These are phyloP conservation scores for Candida stauntonica DNA, from an alignment of 805 yeast genomes.

Conservation along the genomic window DNA sequence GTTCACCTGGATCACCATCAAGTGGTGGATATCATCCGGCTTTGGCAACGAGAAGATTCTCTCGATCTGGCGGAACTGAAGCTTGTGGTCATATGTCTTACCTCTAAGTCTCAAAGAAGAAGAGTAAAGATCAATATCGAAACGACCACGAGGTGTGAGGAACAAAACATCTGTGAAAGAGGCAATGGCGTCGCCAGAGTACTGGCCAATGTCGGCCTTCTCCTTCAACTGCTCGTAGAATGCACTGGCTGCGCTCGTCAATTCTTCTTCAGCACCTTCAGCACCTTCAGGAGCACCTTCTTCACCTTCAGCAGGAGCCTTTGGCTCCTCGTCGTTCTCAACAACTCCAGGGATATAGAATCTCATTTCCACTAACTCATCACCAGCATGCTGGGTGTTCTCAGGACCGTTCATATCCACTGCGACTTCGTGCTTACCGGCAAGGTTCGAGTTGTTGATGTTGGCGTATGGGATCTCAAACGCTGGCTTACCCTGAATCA, in stretches of 20 bases:
- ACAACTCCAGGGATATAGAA: constrained; percentile 89
- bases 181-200: constrained; percentile 91
- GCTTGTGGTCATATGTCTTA: constrained; percentile 94
- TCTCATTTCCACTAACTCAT: constrained; percentile 91
- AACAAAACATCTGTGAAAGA: constrained; percentile 87
- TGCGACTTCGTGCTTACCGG: constrained; percentile 91
- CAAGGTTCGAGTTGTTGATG: constrained; percentile 80
- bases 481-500: constrained; percentile 80
- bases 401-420: constrained; percentile 70
- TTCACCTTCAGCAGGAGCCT: constrained; percentile 18
- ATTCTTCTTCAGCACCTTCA: constrained; percentile 41
- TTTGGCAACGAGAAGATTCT: constrained; percentile 89
- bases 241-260: constrained; percentile 70
- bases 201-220: constrained; percentile 90
- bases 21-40: constrained; percentile 88
- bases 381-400: constrained; percentile 69
- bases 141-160: constrained; percentile 97
- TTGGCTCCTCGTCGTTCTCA: constrained; percentile 27
- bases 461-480: constrained; percentile 85
- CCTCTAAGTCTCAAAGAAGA: constrained; percentile 88
- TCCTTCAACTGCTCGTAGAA: constrained; percentile 91
- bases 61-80: constrained; percentile 85
- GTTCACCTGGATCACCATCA: constrained; percentile 84
- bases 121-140: constrained; percentile 91
- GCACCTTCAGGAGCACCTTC: too few relatives aligned